phyloP scores from a whole-genome alignment of 1,284 basidiomycete species.

The Heterobasidion parviporum region DNA sequence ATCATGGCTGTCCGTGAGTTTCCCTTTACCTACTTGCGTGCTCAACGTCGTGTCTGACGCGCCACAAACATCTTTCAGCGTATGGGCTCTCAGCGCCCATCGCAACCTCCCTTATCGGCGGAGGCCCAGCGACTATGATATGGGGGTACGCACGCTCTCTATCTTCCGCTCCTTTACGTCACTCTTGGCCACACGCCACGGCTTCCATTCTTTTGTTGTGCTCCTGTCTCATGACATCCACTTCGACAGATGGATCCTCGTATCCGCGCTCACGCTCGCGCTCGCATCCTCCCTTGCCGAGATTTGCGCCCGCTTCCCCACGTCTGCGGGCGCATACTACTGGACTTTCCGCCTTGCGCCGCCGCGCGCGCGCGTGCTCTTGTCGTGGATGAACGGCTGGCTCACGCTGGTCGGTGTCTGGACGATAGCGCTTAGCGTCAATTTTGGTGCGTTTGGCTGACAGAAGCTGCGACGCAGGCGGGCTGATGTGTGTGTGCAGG shows the following conservation, averaged over 20 bases:
- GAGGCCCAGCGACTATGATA: constrained; percentile 43
- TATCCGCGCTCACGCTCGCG: constrained; percentile 34
- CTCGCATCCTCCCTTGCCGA: constrained; percentile 46
- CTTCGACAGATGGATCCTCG: constrained; percentile 35
- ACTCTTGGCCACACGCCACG: neutral
- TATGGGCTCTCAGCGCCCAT: constrained; percentile 44
- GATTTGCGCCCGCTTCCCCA: constrained; percentile 48
- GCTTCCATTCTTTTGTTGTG: too few relatives aligned
- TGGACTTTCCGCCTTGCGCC: constrained; percentile 46
- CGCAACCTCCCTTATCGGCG: constrained; percentile 41
- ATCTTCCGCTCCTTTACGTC: neutral
- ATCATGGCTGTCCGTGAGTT: constrained; percentile 6
- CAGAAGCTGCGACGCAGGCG: too few relatives aligned
- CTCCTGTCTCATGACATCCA: neutral
- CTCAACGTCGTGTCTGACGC: neutral
- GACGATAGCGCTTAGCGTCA: constrained; percentile 44
- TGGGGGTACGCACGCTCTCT: constrained; percentile 33
- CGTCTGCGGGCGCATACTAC: constrained; percentile 50
- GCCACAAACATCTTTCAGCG: constrained; percentile 22
- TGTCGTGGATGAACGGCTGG: constrained; percentile 54
- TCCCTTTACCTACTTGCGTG: too few relatives aligned
- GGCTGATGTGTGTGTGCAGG: constrained; percentile 22
- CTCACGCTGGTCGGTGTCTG: constrained; percentile 48
- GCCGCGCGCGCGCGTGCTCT: constrained; percentile 29
- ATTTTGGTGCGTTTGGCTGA: constrained; percentile 29